Conservation (phyloP, 2,329 filamentous ascomycete genomes). For the Penicillium sp. region DNA sequence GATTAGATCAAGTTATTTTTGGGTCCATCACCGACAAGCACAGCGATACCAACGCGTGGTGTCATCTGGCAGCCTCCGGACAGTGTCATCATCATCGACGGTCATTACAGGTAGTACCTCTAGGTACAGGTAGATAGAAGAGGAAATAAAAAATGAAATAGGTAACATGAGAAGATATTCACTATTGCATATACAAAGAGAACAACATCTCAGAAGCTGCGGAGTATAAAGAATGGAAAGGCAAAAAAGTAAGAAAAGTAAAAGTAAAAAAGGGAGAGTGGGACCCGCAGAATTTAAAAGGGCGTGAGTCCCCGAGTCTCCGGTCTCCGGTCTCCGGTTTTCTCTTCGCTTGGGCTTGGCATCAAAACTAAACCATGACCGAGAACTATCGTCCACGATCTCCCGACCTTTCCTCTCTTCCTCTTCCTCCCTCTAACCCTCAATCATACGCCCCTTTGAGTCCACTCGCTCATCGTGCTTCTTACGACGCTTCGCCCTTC, state of each 20-base stretch:
- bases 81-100: conserved; percentile 31
- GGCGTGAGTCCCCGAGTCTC: conserved; percentile 18
- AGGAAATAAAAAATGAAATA: not conserved
- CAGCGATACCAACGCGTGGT: conserved; percentile 26
- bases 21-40: conserved; percentile 42
- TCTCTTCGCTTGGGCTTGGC: conserved; percentile 5
- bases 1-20: conserved; percentile 60
- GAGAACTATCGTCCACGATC: conserved; percentile 47
- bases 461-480: conserved; percentile 37
- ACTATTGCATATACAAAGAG: not conserved
- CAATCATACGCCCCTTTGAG: conserved; percentile 30
- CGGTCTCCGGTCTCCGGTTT: not conserved
- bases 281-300: conserved; percentile 33
- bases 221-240: conserved; percentile 1
- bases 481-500: conserved; percentile 46
- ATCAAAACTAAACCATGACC: conserved; percentile 36
- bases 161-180: not conserved
- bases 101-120: conserved; percentile 3
- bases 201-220: not conserved
- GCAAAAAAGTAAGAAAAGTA: conserved; percentile 1
- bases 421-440: conserved; percentile 31
- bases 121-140: not conserved
- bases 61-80: conserved; percentile 25
- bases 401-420: conserved; percentile 49
- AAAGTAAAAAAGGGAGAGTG: conserved; percentile 7